Percentiles rank a stretch among this genome's conserved stretches.
These are phyloP conservation scores for Sindora glabra DNA, from an alignment of 306 rosid species.

Conservation along the genomic window DNA sequence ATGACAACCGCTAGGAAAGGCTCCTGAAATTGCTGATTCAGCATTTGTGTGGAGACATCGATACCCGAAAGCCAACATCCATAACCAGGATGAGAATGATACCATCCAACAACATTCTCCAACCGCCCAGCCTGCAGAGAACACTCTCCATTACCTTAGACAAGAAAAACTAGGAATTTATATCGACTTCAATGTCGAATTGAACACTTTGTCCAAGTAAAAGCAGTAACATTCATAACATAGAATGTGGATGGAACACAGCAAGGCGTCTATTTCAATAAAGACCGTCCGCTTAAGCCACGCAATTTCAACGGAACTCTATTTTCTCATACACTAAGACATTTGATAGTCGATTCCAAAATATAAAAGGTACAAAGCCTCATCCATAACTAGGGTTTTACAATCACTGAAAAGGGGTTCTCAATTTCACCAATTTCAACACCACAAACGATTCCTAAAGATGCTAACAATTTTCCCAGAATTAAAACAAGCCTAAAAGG, in stretches of 20 bases:
- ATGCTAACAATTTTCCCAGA: neutral
- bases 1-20: constrained; percentile 93
- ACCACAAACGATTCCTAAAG: neutral
- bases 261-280: neutral
- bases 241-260: neutral
- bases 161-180: neutral
- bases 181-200: neutral
- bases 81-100: constrained; percentile 97
- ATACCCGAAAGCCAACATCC: constrained; percentile 99
- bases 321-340: neutral
- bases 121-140: constrained; percentile 67
- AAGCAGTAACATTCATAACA: neutral
- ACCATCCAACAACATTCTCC: constrained; percentile 98
- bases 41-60: constrained; percentile 93
- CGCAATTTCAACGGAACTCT: neutral
- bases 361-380: neutral
- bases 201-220: neutral
- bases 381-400: neutral
- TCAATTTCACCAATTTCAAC: neutral
- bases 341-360: neutral
- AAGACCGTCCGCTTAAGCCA: neutral
- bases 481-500: neutral
- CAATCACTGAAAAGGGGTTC: neutral
- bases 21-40: constrained; percentile 88
- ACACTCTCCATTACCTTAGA: neutral